Evolutionary conservation across 192 early-diverging fungal species (phyloP).

Genomic region (Coemansia sp.): DNA sequence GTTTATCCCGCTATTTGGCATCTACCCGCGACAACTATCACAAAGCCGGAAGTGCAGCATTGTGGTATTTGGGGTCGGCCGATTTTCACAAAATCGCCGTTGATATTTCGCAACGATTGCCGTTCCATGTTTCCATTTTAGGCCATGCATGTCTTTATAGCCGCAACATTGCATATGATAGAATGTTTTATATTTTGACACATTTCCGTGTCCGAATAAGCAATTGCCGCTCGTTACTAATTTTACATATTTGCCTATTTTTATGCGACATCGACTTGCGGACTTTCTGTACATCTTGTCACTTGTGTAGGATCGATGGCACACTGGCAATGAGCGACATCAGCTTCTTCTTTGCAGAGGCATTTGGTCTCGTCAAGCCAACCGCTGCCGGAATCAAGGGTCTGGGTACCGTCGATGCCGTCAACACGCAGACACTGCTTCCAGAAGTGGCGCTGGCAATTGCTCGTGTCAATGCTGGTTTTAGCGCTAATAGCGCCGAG

Average conservation of each 20-base stretch:
- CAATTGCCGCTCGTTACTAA: constrained; percentile 1
- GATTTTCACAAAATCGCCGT: neutral
- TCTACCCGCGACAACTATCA: neutral
- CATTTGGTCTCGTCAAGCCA: constrained; percentile 28
- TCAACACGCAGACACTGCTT: constrained; percentile 18
- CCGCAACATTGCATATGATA: neutral
- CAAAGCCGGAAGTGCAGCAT: neutral
- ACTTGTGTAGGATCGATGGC: constrained; percentile 33
- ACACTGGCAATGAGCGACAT: constrained; percentile 34
- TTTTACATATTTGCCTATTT: constrained; percentile 3
- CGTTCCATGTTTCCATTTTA: neutral
- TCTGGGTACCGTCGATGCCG: constrained; percentile 24
- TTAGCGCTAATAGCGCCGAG: constrained; percentile 4
- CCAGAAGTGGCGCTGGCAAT: constrained; percentile 29
- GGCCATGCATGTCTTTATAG: neutral
- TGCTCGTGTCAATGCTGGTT: constrained; percentile 38
- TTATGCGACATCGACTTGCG: neutral
- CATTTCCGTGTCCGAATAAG: neutral
- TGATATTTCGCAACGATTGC: neutral
- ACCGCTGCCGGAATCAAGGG: constrained; percentile 40
- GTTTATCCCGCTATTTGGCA: neutral
- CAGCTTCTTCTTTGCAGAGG: constrained; percentile 49
- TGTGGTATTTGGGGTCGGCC: neutral
- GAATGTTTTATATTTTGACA: neutral
- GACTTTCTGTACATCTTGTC: constrained; percentile 9